Evolutionary conservation across 257 asterid species (phyloP).

Genomic region (Jaltomata sinuosa): DNA sequence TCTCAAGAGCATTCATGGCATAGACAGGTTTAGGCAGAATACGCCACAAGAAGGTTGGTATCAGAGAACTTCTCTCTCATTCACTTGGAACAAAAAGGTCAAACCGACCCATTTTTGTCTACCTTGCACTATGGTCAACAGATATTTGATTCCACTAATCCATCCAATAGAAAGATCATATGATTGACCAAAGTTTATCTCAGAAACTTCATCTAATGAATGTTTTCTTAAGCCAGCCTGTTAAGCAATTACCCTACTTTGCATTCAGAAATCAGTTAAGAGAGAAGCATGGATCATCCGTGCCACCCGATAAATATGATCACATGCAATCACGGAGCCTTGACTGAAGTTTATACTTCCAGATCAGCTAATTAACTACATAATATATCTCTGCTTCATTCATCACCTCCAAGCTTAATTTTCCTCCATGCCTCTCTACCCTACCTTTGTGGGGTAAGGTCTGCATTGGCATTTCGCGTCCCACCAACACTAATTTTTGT

Average conservation of each 20-base stretch:
- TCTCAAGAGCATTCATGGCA: background rate
- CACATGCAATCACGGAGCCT: background rate
- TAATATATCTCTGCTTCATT: background rate
- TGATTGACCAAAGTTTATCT: background rate
- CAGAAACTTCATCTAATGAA: background rate
- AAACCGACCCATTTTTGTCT: background rate
- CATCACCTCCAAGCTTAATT: background rate
- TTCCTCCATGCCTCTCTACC: background rate
- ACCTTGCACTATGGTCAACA: background rate
- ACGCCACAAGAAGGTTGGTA: background rate
- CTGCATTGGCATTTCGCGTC: too few relatives aligned
- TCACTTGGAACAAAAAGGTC: background rate
- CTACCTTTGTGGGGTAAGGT: background rate
- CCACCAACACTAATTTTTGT: too few relatives aligned
- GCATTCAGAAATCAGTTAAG: background rate
- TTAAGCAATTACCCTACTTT: background rate
- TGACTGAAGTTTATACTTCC: background rate
- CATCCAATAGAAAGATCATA: background rate
- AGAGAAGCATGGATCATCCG: background rate
- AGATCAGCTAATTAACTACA: background rate
- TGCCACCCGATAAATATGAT: background rate
- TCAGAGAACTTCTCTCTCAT: background rate
- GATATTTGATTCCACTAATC: background rate
- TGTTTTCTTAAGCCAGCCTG: background rate
- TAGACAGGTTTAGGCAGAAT: background rate